These are phyloP conservation scores for Amesomyces nigricolor DNA, from an alignment of 2,329 filamentous ascomycete genomes.

Conservation along the genomic window DNA sequence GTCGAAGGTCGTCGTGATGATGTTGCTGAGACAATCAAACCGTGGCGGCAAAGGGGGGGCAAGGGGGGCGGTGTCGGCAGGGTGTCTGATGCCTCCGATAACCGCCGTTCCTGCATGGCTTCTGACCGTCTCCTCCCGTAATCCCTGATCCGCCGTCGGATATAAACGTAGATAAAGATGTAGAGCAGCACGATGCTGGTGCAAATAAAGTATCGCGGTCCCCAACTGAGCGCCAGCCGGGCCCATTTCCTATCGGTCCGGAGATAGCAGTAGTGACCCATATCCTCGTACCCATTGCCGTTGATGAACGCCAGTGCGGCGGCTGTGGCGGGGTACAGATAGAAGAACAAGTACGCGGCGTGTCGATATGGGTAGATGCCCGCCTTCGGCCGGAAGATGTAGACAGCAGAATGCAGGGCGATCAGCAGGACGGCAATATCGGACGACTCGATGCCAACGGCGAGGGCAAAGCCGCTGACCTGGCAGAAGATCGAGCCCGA, in stretches of 20 bases:
- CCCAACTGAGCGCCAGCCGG: slow-evolving; percentile 62
- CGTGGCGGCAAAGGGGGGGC: slow-evolving; percentile 32
- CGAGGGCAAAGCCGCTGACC: slow-evolving; percentile 61
- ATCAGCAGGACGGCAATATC: slow-evolving; percentile 69
- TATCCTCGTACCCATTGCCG: slow-evolving; percentile 51
- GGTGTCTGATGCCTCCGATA: not conserved
- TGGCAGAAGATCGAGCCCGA: slow-evolving; percentile 58
- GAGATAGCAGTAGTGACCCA: slow-evolving; percentile 65
- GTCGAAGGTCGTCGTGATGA: slow-evolving; percentile 24
- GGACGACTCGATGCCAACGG: slow-evolving; percentile 61
- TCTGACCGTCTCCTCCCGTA: slow-evolving; percentile 32
- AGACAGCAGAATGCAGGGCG: slow-evolving; percentile 65
- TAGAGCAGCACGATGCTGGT: slow-evolving; percentile 59
- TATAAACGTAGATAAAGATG: slow-evolving; percentile 63
- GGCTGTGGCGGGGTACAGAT: slow-evolving; percentile 53
- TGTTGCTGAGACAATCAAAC: slow-evolving; percentile 30
- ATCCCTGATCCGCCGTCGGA: slow-evolving; percentile 42
- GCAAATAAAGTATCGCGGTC: slow-evolving; percentile 67
- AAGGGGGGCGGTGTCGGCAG: slow-evolving; percentile 6
- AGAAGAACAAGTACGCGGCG: slow-evolving; percentile 52
- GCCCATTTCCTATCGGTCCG: slow-evolving; percentile 64
- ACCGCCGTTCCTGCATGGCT: slow-evolving; percentile 12
- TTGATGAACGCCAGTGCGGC: slow-evolving; percentile 60
- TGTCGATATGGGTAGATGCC: slow-evolving; percentile 65
- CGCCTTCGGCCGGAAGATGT: slow-evolving; percentile 59